These are phyloP conservation scores for Kodamaea fungicola DNA, from an alignment of 1,139 yeast species.

Conservation along the genomic window DNA sequence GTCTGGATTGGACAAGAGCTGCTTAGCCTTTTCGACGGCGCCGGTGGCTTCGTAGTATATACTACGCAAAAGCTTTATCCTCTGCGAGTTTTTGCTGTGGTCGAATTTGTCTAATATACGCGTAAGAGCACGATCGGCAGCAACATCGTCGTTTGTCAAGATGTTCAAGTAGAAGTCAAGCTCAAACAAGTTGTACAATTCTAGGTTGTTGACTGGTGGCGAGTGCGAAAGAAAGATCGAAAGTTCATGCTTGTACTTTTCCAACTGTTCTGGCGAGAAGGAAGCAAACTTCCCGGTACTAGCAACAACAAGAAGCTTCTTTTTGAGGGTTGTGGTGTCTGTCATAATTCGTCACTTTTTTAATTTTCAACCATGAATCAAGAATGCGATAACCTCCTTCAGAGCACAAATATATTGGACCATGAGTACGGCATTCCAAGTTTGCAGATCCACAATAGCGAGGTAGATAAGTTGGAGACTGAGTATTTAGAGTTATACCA, in stretches of 20 bases:
- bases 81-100: slow-evolving; percentile 44
- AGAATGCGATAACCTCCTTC: slow-evolving; percentile 19
- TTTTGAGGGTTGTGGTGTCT: slow-evolving; percentile 10
- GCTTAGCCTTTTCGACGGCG: slow-evolving; percentile 30
- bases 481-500: slow-evolving; percentile 21
- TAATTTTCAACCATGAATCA: not conserved
- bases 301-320: slow-evolving; percentile 17
- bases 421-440: slow-evolving; percentile 29
- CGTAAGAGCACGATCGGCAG: slow-evolving; percentile 65
- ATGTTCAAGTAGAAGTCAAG: slow-evolving; percentile 68
- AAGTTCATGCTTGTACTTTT: slow-evolving; percentile 17
- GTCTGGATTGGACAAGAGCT: slow-evolving; percentile 34
- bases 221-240: slow-evolving; percentile 26
- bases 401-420: slow-evolving; percentile 19
- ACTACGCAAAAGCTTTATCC: slow-evolving; percentile 55
- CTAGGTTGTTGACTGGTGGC: slow-evolving; percentile 39
- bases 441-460: not conserved
- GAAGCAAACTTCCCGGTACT: slow-evolving; percentile 15
- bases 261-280: slow-evolving; percentile 16
- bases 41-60: slow-evolving; percentile 56
- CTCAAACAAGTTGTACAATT: slow-evolving; percentile 60
- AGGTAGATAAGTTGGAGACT: slow-evolving; percentile 15
- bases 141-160: slow-evolving; percentile 62
- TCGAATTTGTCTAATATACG: slow-evolving; percentile 65
- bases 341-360: slow-evolving; percentile 1